phyloP scores from a whole-genome alignment of 257 asterid species.

The Gentiana straminea region DNA sequence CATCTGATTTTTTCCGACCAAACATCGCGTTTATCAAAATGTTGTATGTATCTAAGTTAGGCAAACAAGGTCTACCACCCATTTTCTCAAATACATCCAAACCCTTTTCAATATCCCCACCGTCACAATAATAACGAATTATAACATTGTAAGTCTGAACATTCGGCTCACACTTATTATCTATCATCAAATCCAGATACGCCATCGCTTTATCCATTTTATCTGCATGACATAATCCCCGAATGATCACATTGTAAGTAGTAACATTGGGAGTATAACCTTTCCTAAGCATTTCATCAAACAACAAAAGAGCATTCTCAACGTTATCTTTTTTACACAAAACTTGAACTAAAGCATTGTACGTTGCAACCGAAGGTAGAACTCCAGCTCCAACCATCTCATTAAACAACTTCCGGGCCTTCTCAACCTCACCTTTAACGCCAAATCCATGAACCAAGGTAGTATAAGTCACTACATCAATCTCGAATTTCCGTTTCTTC shows the following conservation, averaged over 20 bases:
- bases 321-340: slow-evolving; percentile 77
- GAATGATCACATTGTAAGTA: slow-evolving; percentile 56
- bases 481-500: slow-evolving; percentile 67
- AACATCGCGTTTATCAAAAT: slow-evolving; percentile 77
- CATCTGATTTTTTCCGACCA: slow-evolving; percentile 65
- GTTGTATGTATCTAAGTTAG: slow-evolving; percentile 83
- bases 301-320: slow-evolving; percentile 55
- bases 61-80: slow-evolving; percentile 52
- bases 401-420: slow-evolving; percentile 51
- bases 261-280: slow-evolving; percentile 71
- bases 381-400: slow-evolving; percentile 86
- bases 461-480: slow-evolving; percentile 85
- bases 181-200: slow-evolving; percentile 55
- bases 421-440: slow-evolving; percentile 61
- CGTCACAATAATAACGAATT: slow-evolving; percentile 69
- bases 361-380: slow-evolving; percentile 84
- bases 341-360: slow-evolving; percentile 74
- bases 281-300: slow-evolving; percentile 68
- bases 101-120: slow-evolving; percentile 73
- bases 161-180: slow-evolving; percentile 52
- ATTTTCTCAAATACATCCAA: slow-evolving; percentile 57
- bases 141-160: slow-evolving; percentile 71
- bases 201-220: slow-evolving; percentile 56
- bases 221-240: slow-evolving; percentile 76
- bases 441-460: slow-evolving; percentile 86